phyloP scores from a whole-genome alignment of 768 basidiomycete species.

The Tricholomella constricta region DNA sequence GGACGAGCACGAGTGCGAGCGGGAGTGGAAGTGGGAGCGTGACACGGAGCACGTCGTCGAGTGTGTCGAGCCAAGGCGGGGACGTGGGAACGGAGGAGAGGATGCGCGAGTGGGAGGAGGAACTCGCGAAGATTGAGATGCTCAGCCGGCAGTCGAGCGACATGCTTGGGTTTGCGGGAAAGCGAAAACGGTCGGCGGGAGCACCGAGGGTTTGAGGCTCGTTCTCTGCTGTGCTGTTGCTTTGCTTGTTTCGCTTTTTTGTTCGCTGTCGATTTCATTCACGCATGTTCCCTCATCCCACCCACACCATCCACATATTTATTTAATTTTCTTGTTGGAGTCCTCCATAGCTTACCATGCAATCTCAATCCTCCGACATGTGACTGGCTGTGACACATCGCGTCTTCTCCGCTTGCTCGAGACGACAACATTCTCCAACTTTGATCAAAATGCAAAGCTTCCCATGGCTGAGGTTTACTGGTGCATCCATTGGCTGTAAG shows the following conservation, averaged over 20 bases:
- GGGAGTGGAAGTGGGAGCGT: constrained; percentile 16
- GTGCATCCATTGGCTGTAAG: constrained; percentile 49
- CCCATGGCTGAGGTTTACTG: constrained; percentile 59
- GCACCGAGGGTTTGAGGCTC: constrained; percentile 17
- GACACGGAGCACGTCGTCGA: constrained; percentile 32
- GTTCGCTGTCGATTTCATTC: constrained; percentile 2
- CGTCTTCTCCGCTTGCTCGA: constrained; percentile 5
- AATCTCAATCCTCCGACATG: background rate
- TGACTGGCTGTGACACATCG: constrained; percentile 15
- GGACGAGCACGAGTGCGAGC: constrained; percentile 26
- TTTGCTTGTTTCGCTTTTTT: constrained; percentile 5
- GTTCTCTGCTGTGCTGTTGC: constrained; percentile 5
- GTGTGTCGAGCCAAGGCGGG: constrained; percentile 28
- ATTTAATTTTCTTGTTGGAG: background rate
- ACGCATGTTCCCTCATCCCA: background rate
- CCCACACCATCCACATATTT: constrained; percentile 5
- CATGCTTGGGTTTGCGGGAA: constrained; percentile 46
- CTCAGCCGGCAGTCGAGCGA: constrained; percentile 55
- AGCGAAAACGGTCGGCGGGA: constrained; percentile 33
- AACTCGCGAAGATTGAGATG: constrained; percentile 70
- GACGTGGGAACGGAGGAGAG: constrained; percentile 36
- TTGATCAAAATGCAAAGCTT: constrained; percentile 48
- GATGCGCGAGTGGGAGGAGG: constrained; percentile 76
- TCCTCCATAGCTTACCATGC: background rate
- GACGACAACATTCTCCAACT: background rate